Percentiles rank a stretch among this genome's conserved stretches.
These are phyloP conservation scores for Thelonectria discophora DNA, from an alignment of 2,329 filamentous ascomycete genomes.

Conservation along the genomic window DNA sequence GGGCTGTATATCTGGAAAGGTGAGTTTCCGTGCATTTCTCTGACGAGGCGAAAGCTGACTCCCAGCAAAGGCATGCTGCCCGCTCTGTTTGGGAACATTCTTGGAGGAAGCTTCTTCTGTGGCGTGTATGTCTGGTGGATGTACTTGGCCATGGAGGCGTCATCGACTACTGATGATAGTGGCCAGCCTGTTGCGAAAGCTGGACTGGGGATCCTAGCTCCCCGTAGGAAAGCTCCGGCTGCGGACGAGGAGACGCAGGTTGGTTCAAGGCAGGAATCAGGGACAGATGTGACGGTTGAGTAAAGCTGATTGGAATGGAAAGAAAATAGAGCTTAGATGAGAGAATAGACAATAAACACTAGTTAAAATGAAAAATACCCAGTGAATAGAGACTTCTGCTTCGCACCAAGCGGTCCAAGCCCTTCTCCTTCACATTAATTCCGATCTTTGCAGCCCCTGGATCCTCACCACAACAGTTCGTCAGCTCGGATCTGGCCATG, in stretches of 20 bases:
- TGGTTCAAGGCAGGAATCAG: conserved; percentile 4
- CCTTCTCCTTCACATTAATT: too few relatives aligned
- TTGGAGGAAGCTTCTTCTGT: conserved; percentile 63
- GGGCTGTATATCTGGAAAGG: conserved; percentile 66
- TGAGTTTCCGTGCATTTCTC: neutral
- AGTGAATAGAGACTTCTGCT: neutral
- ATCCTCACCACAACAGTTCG: too few relatives aligned
- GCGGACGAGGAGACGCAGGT: conserved; percentile 35
- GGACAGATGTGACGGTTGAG: neutral
- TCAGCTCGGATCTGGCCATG: too few relatives aligned
- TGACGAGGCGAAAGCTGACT: conserved; percentile 10
- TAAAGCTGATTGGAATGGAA: neutral
- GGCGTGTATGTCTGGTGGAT: conserved; percentile 49
- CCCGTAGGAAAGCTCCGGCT: conserved; percentile 6
- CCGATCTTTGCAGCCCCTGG: too few relatives aligned
- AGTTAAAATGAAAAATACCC: neutral
- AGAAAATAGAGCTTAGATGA: neutral
- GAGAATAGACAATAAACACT: neutral
- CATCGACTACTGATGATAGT: conserved; percentile 25
- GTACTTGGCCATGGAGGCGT: conserved; percentile 29
- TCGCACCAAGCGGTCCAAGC: too few relatives aligned
- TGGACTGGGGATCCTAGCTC: conserved; percentile 18
- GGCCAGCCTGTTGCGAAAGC: conserved; percentile 16
- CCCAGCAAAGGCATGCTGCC: conserved; percentile 54
- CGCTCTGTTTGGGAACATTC: conserved; percentile 60